phyloP scores from a whole-genome alignment of 202 grass and related monocot species.

The Sporobolus alterniflorus region DNA sequence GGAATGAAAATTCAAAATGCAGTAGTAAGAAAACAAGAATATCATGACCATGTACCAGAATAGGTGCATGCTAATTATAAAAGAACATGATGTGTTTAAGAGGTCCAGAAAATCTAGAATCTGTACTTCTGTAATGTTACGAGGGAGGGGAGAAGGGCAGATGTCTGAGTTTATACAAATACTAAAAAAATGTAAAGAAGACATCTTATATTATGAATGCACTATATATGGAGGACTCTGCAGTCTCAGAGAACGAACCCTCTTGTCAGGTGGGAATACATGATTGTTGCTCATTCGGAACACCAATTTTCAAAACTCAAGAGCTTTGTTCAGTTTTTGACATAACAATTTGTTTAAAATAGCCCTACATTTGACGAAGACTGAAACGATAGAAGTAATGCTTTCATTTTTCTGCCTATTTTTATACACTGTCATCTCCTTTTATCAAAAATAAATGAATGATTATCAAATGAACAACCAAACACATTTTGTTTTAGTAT shows the following conservation, averaged over 20 bases:
- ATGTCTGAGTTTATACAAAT: background rate
- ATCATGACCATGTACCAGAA: no score
- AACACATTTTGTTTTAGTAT: constrained; percentile 21
- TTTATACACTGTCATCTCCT: background rate
- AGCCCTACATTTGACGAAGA: background rate
- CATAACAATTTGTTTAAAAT: no score
- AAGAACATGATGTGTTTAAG: background rate
- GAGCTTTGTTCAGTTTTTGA: background rate
- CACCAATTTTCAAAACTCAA: background rate
- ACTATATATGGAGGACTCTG: background rate
- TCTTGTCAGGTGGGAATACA: background rate
- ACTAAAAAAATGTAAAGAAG: background rate
- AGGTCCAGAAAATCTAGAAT: background rate
- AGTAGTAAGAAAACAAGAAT: background rate
- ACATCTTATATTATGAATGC: background rate
- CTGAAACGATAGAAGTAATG: background rate
- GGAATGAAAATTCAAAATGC: no score
- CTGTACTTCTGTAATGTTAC: background rate
- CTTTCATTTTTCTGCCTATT: background rate
- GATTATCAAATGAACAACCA: constrained; percentile 14
- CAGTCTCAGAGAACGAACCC: background rate
- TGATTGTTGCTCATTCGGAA: background rate
- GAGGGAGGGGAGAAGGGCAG: background rate
- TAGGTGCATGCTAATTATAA: background rate
- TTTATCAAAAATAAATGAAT: background rate